Percentiles rank a stretch among this genome's conserved stretches.
These are phyloP conservation scores for Musa troglodytarum DNA, from an alignment of 176 grass and related monocot species.

Conservation along the genomic window DNA sequence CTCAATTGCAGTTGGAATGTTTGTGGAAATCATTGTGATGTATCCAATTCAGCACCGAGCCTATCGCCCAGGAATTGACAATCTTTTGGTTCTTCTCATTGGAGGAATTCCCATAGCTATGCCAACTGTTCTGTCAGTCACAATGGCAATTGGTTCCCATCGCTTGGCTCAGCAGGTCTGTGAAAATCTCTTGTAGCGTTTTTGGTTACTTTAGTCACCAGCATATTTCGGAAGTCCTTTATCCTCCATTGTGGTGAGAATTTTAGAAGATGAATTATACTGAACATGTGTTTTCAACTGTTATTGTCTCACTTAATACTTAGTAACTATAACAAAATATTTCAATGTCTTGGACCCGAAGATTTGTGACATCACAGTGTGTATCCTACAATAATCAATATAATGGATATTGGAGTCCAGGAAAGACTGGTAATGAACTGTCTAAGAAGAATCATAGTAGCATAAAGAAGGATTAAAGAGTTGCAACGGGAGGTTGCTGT, in stretches of 20 bases:
- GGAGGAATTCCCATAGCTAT: conserved; percentile 92
- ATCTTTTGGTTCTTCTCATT: conserved; percentile 84
- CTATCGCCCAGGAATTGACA: conserved; percentile 84
- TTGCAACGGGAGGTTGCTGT: too few relatives aligned
- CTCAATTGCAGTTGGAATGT: conserved; percentile 78
- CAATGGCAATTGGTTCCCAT: conserved; percentile 91
- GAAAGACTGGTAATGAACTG: too few relatives aligned
- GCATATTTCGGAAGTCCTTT: too few relatives aligned
- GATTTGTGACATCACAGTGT: too few relatives aligned
- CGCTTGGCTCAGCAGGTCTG: conserved; percentile 70
- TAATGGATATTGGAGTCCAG: background rate
- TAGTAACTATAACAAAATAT: too few relatives aligned
- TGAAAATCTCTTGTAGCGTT: background rate
- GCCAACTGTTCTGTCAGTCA: conserved; percentile 89
- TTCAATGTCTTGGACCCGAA: too few relatives aligned
- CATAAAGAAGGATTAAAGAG: too few relatives aligned
- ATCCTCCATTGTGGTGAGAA: background rate
- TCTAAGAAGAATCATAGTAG: background rate
- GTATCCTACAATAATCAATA: background rate
- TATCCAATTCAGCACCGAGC: conserved; percentile 63
- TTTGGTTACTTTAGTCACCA: background rate
- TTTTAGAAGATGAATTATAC: too few relatives aligned
- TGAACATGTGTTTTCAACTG: too few relatives aligned
- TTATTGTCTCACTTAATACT: too few relatives aligned
- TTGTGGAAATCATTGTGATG: conserved; percentile 69